Evolutionary conservation across 345 rosid genomes (phyloP), one percentile per base, ranked within the genome.

Genomic region (Eucalyptus decipiens): DNA sequence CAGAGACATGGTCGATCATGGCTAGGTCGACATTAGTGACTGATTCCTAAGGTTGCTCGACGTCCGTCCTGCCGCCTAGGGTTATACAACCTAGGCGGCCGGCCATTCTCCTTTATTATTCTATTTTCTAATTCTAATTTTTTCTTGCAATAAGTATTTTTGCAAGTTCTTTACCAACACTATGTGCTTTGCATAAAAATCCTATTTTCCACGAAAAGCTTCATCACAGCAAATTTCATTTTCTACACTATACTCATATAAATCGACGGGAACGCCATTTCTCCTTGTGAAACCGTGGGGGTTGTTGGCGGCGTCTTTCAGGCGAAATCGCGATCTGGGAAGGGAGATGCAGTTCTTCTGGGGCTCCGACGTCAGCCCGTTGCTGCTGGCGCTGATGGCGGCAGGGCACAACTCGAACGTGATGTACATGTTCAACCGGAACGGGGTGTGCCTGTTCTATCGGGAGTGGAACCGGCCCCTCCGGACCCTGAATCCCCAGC

Each of bases 391-490:
- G 11, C 95, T 97, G 7, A 93, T 97, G 85, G 95, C 93, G 86
- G 88, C 94, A 17, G 98, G 98, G 34, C 95, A 95, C 94, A 97
- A 97, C 88, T 97, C 96, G 60, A 94, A 96, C 91, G 95, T 97
- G 99, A 94, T 98, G 93, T 95, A 95, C 86, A 91, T 97, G 19
- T 96, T 97, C 92, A 95, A 98, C 85, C 91, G 98, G 47, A 96
- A 95, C 88, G 99, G 99, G 1, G 94, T 95, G 19, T 97, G 99
- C 92, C 94, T 98, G 93, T 94, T 96, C 37, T 98, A 95, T 94
- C 92, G 96, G 91, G 98, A 98, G 91, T 96, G 99, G 99, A 94
- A 95, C 89, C 97, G 98, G 9, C 96, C 97, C 16, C 98, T 96
- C 89, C 98, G 94, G 85, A 95, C 99, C 51, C 96, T 98, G 19